Percentiles rank a stretch among this genome's conserved stretches.
These are phyloP conservation scores for Trypanosoma congolense DNA, from an alignment of 208 protist genomes.

Conservation along the genomic window DNA sequence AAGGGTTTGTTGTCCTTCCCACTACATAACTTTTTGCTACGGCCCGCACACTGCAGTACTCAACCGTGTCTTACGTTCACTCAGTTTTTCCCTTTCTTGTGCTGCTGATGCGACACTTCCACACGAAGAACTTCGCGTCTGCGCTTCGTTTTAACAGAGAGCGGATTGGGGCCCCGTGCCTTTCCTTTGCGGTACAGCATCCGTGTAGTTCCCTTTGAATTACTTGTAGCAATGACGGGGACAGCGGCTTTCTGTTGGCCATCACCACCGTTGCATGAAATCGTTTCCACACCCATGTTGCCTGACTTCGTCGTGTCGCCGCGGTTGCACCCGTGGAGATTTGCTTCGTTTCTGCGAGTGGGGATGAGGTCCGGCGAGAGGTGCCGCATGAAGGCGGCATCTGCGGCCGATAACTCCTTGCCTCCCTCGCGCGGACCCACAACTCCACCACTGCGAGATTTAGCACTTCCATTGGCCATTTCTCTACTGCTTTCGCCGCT, in stretches of 20 bases:
- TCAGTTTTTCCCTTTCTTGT: constrained; percentile 10
- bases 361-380: constrained; percentile 12
- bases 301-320: too few species aligned
- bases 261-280: too few species aligned
- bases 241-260: too few species aligned
- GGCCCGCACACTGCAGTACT: too few species aligned
- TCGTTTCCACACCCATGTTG: too few species aligned
- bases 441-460: background rate
- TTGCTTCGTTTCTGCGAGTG: too few species aligned
- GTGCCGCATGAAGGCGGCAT: constrained; percentile 26
- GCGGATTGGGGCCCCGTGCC: constrained; percentile 44
- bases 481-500: background rate
- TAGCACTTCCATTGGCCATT: background rate
- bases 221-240: too few species aligned
- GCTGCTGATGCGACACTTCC: background rate
- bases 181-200: background rate
- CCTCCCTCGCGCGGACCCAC: constrained; percentile 2
- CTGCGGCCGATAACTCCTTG: constrained; percentile 22
- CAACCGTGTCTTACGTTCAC: background rate
- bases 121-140: constrained; percentile 63
- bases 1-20: too few species aligned
- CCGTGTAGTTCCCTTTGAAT: too few species aligned
- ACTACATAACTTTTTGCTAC: too few species aligned
- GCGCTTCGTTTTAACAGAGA: constrained; percentile 78
- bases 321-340: too few species aligned